These are phyloP conservation scores for Cornus controversa DNA, from an alignment of 148 eudicot species.

Conservation along the genomic window DNA sequence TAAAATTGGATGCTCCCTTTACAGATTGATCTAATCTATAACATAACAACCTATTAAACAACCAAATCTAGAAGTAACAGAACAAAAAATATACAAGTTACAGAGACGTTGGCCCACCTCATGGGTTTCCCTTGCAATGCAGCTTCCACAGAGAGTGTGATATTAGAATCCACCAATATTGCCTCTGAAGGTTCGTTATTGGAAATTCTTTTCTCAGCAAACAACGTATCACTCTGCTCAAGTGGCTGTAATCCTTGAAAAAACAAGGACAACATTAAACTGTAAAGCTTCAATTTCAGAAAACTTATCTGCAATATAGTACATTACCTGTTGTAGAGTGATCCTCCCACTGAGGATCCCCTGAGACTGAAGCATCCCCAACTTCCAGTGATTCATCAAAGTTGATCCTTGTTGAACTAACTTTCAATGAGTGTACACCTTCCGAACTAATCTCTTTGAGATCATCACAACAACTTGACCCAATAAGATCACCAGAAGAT, in stretches of 20 bases:
- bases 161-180: constrained; percentile 16
- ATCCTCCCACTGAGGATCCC: constrained; percentile 29
- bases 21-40: constrained; percentile 69
- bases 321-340: constrained; percentile 45
- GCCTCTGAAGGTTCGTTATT: constrained; percentile 24
- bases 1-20: constrained; percentile 36
- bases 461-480: constrained; percentile 20
- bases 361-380: constrained; percentile 15
- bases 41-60: constrained; percentile 27
- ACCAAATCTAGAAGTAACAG: constrained; percentile 5
- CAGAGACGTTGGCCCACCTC: constrained; percentile 39
- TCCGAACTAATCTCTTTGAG: constrained; percentile 20
- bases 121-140: constrained; percentile 68
- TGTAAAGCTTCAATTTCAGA: constrained; percentile 12
- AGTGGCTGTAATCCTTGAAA: constrained; percentile 70
- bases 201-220: constrained; percentile 27
- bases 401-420: constrained; percentile 7
- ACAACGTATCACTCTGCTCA: constrained; percentile 32
- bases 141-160: constrained; percentile 31
- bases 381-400: constrained; percentile 29
- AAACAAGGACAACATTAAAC: constrained; percentile 20
- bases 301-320: constrained; percentile 10
- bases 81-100: constrained; percentile 6
- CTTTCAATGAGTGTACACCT: constrained; percentile 20
- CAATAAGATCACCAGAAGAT: constrained; percentile 11